Evolutionary conservation across 257 asterid species (phyloP), one percentile per base, ranked within the genome.

Genomic region (Primulina eburnea): DNA sequence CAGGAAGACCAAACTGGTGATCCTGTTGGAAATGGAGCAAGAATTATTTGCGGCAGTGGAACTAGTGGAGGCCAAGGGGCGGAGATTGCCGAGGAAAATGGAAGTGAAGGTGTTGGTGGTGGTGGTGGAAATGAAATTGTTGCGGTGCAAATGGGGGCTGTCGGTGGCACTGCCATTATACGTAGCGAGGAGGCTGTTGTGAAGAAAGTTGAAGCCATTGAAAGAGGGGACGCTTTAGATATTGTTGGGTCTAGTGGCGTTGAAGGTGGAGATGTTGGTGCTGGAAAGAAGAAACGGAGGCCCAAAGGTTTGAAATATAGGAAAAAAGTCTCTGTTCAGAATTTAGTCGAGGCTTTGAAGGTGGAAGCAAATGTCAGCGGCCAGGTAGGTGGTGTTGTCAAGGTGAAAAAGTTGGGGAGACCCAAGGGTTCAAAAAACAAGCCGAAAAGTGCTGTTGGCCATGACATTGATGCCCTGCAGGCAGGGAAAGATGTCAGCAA

Each of bases 1-100:
- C 20, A 79, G 26, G 79, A 37, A 34, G 18, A 7, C 16, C 62
- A 66, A n/a, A 61, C 55, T 24, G 81, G 60, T 75, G 30, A 29
- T 73, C 62, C 50, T 28, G 68, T 5, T 34, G 76, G 12, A 21
- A 40, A 21, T 40, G 58, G 47, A 26, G 65, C 61, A 0, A 56
- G 37, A 21, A 72, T 38, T 43, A 52, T 35, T 53, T 57, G 18
- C 12, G 47, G 55, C 56, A 53, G 47, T 70, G 72, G 76, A 18
- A 62, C 43, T 56, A 53, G 20, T 14, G 65, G 33, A 53, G 50
- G 50, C 50, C 14, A 38, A 6, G 72, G 60, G 60, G 3, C 29
- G 21, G 38, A 5, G 26, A 57, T 20, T 34, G 40, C 50, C 2
- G 50, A 2, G 50, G 14, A 10, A 38, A 38, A 38, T 8, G 14